Evolutionary conservation across 257 asterid species (phyloP).

Genomic region (Verbascum thapsus): DNA sequence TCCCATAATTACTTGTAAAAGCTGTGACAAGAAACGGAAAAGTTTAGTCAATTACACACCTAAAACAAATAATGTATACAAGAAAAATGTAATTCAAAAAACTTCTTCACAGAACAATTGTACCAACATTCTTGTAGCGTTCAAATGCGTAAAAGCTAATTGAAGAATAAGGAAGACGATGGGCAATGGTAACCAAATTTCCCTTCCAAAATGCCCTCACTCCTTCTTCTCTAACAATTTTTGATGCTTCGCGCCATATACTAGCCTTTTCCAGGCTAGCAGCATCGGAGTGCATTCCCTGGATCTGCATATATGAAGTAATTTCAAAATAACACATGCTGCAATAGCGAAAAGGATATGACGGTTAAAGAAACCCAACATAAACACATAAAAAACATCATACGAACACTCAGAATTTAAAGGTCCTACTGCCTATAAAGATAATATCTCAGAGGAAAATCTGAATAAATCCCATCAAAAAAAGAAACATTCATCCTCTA

Average conservation of each 20-base stretch:
- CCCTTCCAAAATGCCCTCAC: slow-evolving; percentile 88
- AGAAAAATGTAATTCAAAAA: slow-evolving; percentile 18
- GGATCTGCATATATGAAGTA: slow-evolving; percentile 44
- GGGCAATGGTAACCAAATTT: slow-evolving; percentile 82
- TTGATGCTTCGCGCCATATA: slow-evolving; percentile 70
- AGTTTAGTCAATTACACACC: slow-evolving; percentile 18
- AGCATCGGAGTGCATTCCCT: slow-evolving; percentile 75
- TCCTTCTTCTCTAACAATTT: slow-evolving; percentile 76
- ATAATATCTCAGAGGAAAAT: background rate
- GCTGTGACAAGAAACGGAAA: slow-evolving; percentile 37
- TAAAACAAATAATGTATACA: background rate
- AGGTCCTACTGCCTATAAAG: background rate
- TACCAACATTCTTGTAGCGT: slow-evolving; percentile 89
- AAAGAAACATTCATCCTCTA: background rate
- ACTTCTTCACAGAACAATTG: slow-evolving; percentile 47
- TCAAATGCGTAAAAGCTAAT: slow-evolving; percentile 82
- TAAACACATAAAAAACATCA: background rate
- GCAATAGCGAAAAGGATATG: background rate
- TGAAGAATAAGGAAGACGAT: slow-evolving; percentile 84
- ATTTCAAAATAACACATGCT: background rate
- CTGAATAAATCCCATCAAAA: background rate
- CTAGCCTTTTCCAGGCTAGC: slow-evolving; percentile 59
- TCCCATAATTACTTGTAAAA: slow-evolving; percentile 53
- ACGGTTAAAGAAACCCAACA: background rate
- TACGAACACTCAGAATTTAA: background rate